Evolutionary conservation across 345 rosid genomes (phyloP).

Genomic region (Camelina laxa): DNA sequence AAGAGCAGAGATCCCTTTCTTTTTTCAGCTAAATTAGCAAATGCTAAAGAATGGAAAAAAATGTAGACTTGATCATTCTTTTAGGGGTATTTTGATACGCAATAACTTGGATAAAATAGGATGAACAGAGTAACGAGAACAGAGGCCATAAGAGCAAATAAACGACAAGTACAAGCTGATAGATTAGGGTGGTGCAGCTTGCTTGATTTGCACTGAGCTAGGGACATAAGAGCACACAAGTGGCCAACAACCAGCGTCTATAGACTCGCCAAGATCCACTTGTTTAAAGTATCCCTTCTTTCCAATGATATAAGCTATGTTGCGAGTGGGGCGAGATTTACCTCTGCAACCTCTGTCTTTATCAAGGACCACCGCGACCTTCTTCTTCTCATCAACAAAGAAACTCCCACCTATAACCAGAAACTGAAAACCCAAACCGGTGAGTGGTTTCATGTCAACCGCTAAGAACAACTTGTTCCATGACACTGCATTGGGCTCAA

Average conservation of each 20-base stretch:
- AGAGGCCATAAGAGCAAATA: background rate
- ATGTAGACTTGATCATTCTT: too few species aligned
- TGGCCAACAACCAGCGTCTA: background rate
- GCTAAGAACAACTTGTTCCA: slow-evolving; percentile 1
- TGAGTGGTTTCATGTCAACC: background rate
- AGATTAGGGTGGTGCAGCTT: background rate
- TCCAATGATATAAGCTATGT: slow-evolving; percentile 21
- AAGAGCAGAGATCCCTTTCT: background rate
- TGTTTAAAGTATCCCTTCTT: background rate
- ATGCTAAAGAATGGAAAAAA: background rate
- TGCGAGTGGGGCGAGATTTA: background rate
- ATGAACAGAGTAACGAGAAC: background rate
- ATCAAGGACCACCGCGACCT: background rate
- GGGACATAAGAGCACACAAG: background rate
- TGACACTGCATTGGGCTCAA: slow-evolving; percentile 22
- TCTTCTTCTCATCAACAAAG: background rate
- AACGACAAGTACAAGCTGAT: too few species aligned
- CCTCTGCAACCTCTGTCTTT: background rate
- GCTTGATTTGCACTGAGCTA: background rate
- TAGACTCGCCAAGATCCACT: slow-evolving; percentile 14
- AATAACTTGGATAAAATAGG: background rate
- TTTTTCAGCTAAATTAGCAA: background rate
- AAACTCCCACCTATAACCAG: background rate
- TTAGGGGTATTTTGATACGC: background rate
- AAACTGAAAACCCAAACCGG: background rate